Evolutionary conservation across 805 yeast genomes (phyloP), one percentile per base, ranked within the genome.

Genomic region (Starmerella tilneyi): DNA sequence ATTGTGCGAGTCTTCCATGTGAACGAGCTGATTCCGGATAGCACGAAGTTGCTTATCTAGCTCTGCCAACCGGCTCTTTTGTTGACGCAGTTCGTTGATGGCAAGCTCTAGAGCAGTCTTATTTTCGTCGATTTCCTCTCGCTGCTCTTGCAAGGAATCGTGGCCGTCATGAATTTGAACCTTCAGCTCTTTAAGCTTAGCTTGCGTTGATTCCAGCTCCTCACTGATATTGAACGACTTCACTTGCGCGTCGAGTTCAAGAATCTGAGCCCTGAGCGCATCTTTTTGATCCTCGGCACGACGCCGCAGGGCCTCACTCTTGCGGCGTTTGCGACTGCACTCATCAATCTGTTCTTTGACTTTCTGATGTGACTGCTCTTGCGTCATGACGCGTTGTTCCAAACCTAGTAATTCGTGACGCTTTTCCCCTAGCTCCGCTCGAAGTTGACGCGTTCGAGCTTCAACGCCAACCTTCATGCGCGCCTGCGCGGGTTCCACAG

Each of bases 381-480:
- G 21, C 22, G 16, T 9, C 21, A 5, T 15, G 13, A 24, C 13
- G 9, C 13, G 19, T 6, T 16, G 5, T 3, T 24, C 15, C n/a
- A 21, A 28, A 15, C 21, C 11, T 7, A 3, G 3, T 21, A 36
- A 15, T 15, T 36, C 40, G 3, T 15, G 21, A 13, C 5, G 9
- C 7, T 8, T 23, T n/a, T 24, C 30, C 12, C 24, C 30, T 4
- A 38, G 11, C 13, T 38, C 41, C 13, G 17, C 17, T 20, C 7
- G 4, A 17, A 38, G 11, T 13, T 38, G 41, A 17, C 41, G 41
- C 26, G 15, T 11, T 8, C 41, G 41, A 17, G 41, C 41, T n/a
- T 38, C 19, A 20, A 17, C 12, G 16, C 41, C 33, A 4, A 38
- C 33, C 24, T 38, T 38, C 41, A 38, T 38, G 19, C 41, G 41